Evolutionary conservation across 805 yeast species (phyloP).

Genomic region (Suhomyces sp.): DNA sequence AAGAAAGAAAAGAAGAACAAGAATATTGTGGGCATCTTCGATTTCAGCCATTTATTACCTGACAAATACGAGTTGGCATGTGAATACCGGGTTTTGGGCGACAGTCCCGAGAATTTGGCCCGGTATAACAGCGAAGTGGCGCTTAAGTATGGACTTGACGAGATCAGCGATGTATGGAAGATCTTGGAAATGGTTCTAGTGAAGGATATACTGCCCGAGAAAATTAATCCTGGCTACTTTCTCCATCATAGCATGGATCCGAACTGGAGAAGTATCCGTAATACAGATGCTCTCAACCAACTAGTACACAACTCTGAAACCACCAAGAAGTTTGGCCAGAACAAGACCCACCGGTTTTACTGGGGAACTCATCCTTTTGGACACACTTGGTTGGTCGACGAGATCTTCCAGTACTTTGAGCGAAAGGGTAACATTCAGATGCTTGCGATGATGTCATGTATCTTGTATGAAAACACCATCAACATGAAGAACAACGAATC

Average conservation of each 20-base stretch:
- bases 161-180: constrained; percentile 74
- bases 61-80: constrained; percentile 68
- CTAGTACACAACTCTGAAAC: constrained; percentile 8
- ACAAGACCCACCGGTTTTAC: constrained; percentile 35
- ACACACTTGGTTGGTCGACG: constrained; percentile 57
- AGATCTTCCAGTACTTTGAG: constrained; percentile 64
- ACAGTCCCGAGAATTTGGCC: constrained; percentile 61
- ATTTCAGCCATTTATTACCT: constrained; percentile 69
- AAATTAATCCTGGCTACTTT: constrained; percentile 11
- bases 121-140: constrained; percentile 72
- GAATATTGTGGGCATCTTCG: constrained; percentile 61
- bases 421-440: constrained; percentile 69
- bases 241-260: constrained; percentile 2
- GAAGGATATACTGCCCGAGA: constrained; percentile 33
- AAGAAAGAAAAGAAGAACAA: constrained; percentile 30
- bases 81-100: constrained; percentile 64
- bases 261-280: not conserved
- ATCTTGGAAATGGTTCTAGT: constrained; percentile 47
- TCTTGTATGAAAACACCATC: constrained; percentile 47
- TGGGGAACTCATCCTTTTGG: constrained; percentile 89
- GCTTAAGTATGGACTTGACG: constrained; percentile 53
- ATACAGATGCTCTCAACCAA: constrained; percentile 7
- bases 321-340: constrained; percentile 6
- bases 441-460: constrained; percentile 85
- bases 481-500: constrained; percentile 17